Evolutionary conservation across 208 protist species (phyloP).

Genomic region (Herpetomonas tarakana): DNA sequence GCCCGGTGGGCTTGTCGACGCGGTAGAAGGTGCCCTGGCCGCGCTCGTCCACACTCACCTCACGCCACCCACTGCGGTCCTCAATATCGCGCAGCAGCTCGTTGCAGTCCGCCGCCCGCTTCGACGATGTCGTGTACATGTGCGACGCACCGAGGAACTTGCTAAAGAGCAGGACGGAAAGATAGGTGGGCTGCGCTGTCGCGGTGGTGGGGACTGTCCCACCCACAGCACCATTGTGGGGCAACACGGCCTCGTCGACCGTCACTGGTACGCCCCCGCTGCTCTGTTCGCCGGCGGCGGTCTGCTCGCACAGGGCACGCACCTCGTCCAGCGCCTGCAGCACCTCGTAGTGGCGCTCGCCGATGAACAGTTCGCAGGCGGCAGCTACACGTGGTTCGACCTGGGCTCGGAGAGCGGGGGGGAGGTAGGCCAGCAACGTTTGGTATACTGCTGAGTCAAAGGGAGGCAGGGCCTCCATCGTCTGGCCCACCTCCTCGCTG

Average conservation of each 20-base stretch:
- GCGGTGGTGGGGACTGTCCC: conserved; percentile 11
- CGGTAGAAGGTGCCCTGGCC: conserved; percentile 41
- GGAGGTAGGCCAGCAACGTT: conserved; percentile 16
- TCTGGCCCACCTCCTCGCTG: too few species aligned
- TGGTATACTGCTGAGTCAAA: conserved; percentile 22
- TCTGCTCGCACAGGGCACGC: conserved; percentile 18
- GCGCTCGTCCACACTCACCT: conserved; percentile 21
- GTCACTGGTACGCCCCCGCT: conserved; percentile 3
- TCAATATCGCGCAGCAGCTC: conserved; percentile 28
- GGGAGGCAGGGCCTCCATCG: conserved; percentile 2
- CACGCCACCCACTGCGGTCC: conserved; percentile 24
- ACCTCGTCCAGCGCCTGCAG: conserved; percentile 28
- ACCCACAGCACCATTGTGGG: too few species aligned
- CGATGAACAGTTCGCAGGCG: conserved; percentile 27
- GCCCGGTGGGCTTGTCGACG: conserved; percentile 24
- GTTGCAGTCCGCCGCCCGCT: conserved; percentile 20
- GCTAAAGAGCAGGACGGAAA: conserved; percentile 31
- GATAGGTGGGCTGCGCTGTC: conserved; percentile 16
- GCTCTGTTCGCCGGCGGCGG: conserved; percentile 6
- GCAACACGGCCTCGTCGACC: conserved; percentile 19
- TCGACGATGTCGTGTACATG: conserved; percentile 28
- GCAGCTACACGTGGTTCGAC: conserved; percentile 12
- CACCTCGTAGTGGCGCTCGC: conserved; percentile 55
- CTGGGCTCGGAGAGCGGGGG: conserved; percentile 13
- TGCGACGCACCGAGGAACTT: conserved; percentile 29